Percentiles rank a stretch among this genome's conserved stretches.
Conservation (phyloP, 129 eudicot genomes). For the Flaveria linearis region DNA sequence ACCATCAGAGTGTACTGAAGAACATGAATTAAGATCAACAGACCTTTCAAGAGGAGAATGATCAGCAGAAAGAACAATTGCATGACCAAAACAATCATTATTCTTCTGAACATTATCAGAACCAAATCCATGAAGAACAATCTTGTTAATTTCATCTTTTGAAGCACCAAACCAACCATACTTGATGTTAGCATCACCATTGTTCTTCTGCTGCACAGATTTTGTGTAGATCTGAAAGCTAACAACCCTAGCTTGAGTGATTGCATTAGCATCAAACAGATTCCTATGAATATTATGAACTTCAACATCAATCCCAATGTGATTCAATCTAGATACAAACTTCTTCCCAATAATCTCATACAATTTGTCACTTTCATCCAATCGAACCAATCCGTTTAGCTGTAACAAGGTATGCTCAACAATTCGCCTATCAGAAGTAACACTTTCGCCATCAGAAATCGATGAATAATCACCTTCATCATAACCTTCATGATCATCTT, state of each 20-base stretch:
- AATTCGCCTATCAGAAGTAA: constrained; percentile 24
- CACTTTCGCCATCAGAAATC: constrained; percentile 73
- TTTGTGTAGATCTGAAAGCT: constrained; percentile 38
- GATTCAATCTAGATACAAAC: constrained; percentile 40
- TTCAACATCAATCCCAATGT: constrained; percentile 24
- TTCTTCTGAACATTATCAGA: constrained; percentile 17
- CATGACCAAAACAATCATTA: constrained; percentile 34
- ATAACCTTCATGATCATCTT: no score
- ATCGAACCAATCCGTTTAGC: constrained; percentile 32
- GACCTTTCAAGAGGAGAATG: constrained; percentile 57
- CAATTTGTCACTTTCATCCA: constrained; percentile 34
- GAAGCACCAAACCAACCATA: constrained; percentile 80
- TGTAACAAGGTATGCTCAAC: not conserved
- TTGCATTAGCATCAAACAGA: constrained; percentile 24
- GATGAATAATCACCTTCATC: constrained; percentile 11
- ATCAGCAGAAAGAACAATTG: constrained; percentile 60
- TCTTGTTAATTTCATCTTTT: constrained; percentile 44
- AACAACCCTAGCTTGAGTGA: constrained; percentile 38
- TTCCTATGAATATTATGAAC: constrained; percentile 48
- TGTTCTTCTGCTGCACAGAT: constrained; percentile 45
- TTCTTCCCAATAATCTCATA: constrained; percentile 35
- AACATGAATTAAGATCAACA: not conserved
- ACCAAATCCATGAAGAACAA: constrained; percentile 58
- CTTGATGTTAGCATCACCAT: constrained; percentile 51
- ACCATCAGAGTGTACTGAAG: no score